Conservation (phyloP, 163 green algal species). For the Chlamydomonas reinhardtii region DNA sequence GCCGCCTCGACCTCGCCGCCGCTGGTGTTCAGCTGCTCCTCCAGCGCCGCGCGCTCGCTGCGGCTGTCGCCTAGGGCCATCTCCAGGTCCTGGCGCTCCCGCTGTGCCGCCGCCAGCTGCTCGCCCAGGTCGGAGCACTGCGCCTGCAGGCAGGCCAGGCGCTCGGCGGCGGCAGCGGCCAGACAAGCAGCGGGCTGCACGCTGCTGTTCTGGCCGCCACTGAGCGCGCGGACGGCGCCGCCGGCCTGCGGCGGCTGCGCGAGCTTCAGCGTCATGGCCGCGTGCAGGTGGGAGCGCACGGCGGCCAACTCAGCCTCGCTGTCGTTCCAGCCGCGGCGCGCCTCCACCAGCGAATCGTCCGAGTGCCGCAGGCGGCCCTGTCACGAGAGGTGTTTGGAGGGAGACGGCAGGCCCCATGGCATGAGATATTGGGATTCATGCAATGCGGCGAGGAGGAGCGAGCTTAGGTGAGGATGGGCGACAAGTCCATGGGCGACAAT, state of each 20-base stretch:
- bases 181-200: too few relatives aligned
- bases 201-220: too few relatives aligned
- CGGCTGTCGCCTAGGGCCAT: neutral
- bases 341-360: neutral
- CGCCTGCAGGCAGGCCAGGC: too few relatives aligned
- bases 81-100: neutral
- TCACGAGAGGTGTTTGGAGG: too few relatives aligned
- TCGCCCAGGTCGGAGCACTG: neutral
- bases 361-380: neutral
- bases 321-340: neutral
- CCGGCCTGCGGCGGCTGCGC: too few relatives aligned
- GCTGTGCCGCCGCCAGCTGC: neutral
- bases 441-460: too few relatives aligned
- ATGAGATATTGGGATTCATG: too few relatives aligned
- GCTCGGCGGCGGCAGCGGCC: too few relatives aligned
- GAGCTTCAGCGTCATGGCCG: neutral
- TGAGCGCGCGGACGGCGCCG: neutral
- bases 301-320: neutral
- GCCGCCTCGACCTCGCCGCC: slow-evolving; percentile 20
- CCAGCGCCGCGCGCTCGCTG: neutral
- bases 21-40: slow-evolving; percentile 36
- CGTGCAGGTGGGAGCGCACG: neutral
- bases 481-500: too few relatives aligned
- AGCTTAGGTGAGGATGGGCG: too few relatives aligned
- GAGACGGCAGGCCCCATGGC: too few relatives aligned